phyloP scores from a whole-genome alignment of 2,329 filamentous ascomycete species.

The Botrytis sinoallii region DNA sequence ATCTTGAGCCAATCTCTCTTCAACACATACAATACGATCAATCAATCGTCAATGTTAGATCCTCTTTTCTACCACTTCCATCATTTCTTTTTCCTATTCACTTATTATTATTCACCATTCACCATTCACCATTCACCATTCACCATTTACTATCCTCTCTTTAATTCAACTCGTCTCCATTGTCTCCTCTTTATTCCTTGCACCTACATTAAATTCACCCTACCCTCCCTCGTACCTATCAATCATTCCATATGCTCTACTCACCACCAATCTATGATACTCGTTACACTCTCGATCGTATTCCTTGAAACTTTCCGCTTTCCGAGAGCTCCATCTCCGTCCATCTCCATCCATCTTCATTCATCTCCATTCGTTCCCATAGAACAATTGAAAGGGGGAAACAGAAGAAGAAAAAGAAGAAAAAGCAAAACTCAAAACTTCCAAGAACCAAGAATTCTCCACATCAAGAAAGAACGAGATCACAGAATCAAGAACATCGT shows the following conservation, averaged over 20 bases:
- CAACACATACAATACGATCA: not conserved
- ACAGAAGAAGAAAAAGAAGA: not conserved
- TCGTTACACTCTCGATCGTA: slow-evolving; percentile 15
- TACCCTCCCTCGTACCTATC: not conserved
- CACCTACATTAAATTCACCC: not conserved
- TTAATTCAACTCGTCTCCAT: not conserved
- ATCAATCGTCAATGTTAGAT: too few species aligned
- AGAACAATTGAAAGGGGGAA: not conserved
- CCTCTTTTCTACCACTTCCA: not conserved
- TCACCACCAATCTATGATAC: slow-evolving; percentile 3
- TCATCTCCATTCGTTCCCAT: too few species aligned
- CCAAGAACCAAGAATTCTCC: not conserved
- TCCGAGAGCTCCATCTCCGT: not conserved
- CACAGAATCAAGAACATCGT: not conserved
- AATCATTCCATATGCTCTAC: slow-evolving; percentile 16
- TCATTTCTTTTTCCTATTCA: not conserved
- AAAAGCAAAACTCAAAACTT: not conserved
- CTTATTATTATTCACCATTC: too few species aligned
- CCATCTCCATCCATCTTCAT: not conserved
- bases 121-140: too few species aligned
- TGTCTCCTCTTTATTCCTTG: not conserved
- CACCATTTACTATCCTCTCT: not conserved
- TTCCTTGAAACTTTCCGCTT: slow-evolving; percentile 10
- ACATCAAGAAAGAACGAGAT: slow-evolving; percentile 11
- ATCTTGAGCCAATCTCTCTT: not conserved